Evolutionary conservation across 2,329 filamentous ascomycete species (phyloP), one percentile per base, ranked within the genome.

Genomic region (Immersiporthe knoxdaviesiana): DNA sequence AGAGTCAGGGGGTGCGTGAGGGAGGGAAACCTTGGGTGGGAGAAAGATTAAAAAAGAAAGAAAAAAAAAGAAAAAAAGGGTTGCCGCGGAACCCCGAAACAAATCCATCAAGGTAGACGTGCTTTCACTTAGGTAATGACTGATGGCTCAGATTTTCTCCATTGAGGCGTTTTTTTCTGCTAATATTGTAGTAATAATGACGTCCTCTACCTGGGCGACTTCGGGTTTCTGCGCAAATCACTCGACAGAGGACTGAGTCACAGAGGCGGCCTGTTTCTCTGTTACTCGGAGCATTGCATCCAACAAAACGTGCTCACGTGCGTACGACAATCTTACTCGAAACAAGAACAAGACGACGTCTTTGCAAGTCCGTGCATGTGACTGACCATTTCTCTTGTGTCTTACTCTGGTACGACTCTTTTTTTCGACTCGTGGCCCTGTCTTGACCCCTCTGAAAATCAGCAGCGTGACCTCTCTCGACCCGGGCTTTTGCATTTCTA

Each of bases 391-490:
- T 3, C 16, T 14, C 50, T 24, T 54, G 24, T 54, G 24, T 54
- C n/a, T 54, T 54, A 30, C 12, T 56, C 24, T 56, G 52, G 24
- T 56, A 30, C 5, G 52, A 56, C 52, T 8, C n/a, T n/a, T n/a
- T n/a, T 27, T 16, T 18, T 18, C 52, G 52, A 56, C 24, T 56
- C 52, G 24, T 56, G 52, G 52, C 27, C 52, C 52, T 32, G 52
- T 16, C 27, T 24, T 32, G 52, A 32, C 35, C 35, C 52, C 24
- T 18, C 16, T 18, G 14, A 30, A 18, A 27, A 56, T 56, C 52
- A 56, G 12, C 52, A 56, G 52, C 52, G 52, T 56, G 52, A 56
- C 52, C 50, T 56, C 50, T 56, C 11, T 35, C 6, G 27, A 56
- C 16, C 52, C 5, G 52, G 24, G 35, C 35, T 35, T 24, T 32